Conservation (phyloP, 257 asterid genomes). For the Ligustrum vulgare region DNA sequence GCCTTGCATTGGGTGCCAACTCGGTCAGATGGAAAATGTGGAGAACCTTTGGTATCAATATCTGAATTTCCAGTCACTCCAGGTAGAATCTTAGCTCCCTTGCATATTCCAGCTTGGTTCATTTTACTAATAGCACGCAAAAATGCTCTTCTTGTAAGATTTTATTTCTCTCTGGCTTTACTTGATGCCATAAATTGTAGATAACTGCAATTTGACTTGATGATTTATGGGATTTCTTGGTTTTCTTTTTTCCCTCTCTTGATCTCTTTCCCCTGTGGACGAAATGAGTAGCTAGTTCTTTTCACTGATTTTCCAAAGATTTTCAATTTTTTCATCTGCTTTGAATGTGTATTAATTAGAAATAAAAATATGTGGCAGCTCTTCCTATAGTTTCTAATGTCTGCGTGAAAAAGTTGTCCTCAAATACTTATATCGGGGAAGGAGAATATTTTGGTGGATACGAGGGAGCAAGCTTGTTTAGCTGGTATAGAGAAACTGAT, state of each 20-base stretch:
- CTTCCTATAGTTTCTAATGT: slow-evolving; percentile 72
- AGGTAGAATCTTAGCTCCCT: slow-evolving; percentile 45
- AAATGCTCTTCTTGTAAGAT: neutral
- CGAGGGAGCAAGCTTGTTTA: slow-evolving; percentile 85
- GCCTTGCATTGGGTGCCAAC: slow-evolving; percentile 83
- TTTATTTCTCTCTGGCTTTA: neutral
- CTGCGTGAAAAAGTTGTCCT: slow-evolving; percentile 53
- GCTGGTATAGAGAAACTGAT: slow-evolving; percentile 85
- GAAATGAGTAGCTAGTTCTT: neutral
- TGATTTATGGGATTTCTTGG: neutral
- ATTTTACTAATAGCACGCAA: neutral
- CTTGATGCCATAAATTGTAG: neutral
- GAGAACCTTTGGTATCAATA: slow-evolving; percentile 65
- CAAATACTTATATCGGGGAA: slow-evolving; percentile 68
- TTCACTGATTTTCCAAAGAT: slow-evolving; percentile 5
- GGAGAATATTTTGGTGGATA: slow-evolving; percentile 92
- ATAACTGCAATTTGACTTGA: neutral
- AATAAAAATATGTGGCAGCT: slow-evolving; percentile 58
- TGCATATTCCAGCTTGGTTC: neutral
- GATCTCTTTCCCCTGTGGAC: slow-evolving; percentile 8
- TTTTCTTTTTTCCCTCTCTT: neutral
- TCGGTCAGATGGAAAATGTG: slow-evolving; percentile 72
- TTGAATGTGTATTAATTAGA: slow-evolving; percentile 21
- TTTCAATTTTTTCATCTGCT: neutral
- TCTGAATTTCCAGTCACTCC: slow-evolving; percentile 78